A percentile compares a stretch with the other conserved stretches of the same genome.
Evolutionary conservation across 2,329 filamentous ascomycete genomes (phyloP).

Genomic region (Botryotinia narcissicola): DNA sequence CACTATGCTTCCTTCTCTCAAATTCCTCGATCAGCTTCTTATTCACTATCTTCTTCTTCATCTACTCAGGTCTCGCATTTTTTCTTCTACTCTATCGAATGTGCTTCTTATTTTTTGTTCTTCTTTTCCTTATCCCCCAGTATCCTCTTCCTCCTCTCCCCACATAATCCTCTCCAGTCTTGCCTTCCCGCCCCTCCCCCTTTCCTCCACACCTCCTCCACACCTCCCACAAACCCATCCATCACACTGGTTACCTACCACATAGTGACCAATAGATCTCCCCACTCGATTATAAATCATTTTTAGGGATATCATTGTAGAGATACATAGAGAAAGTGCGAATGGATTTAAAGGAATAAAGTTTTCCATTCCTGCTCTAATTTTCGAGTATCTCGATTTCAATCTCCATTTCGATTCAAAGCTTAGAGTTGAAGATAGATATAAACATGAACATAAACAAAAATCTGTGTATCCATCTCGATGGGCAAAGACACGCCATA

Average conservation of each 20-base stretch:
- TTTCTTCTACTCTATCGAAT: neutral
- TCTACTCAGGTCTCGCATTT: neutral
- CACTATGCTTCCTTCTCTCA: neutral
- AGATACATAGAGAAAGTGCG: too few species aligned
- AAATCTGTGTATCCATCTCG: neutral
- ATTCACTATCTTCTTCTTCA: neutral
- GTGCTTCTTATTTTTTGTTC: neutral
- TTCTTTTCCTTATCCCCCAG: too few species aligned
- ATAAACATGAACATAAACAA: rapidly evolving
- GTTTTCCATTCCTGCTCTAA: neutral
- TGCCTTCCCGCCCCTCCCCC: too few species aligned
- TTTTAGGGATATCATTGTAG: too few species aligned
- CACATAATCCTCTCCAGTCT: too few species aligned
- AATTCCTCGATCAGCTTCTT: rapidly evolving
- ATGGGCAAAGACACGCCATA: neutral
- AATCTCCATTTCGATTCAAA: neutral
- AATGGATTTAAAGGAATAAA: neutral
- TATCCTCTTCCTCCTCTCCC: too few species aligned
- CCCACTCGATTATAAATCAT: neutral
- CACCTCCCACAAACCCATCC: neutral
- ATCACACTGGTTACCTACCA: neutral
- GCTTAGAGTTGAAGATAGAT: neutral
- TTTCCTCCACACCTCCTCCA: too few species aligned
- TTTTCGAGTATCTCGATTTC: neutral
- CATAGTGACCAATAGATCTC: neutral